These are phyloP conservation scores for Jamesozyma gamospora DNA, from an alignment of 805 yeast genomes.

Conservation along the genomic window DNA sequence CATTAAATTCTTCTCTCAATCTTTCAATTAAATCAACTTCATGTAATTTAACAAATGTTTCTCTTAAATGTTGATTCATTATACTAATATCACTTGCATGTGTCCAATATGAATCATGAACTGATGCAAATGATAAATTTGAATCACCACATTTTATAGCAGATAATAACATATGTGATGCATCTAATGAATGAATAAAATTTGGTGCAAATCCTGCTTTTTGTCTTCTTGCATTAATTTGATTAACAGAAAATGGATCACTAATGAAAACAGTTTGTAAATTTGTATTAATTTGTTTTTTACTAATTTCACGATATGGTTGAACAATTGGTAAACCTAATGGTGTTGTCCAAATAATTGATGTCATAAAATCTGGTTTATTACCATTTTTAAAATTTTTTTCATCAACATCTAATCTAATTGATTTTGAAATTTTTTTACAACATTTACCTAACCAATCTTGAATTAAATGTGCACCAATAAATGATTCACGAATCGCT, in stretches of 20 bases:
- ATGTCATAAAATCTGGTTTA: conserved; percentile 59
- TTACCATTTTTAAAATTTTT: conserved; percentile 34
- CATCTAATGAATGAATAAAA: conserved; percentile 89
- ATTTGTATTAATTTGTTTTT: conserved; percentile 64
- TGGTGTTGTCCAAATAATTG: conserved; percentile 98
- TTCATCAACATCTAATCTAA: conserved; percentile 54
- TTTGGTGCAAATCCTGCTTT: conserved; percentile 93
- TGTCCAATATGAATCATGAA: conserved; percentile 97
- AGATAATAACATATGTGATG: conserved; percentile 90
- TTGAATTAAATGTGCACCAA: conserved; percentile 89
- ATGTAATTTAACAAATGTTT: conserved; percentile 72
- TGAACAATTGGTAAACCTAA: conserved; percentile 93
- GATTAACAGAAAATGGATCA: conserved; percentile 78
- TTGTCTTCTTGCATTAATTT: conserved; percentile 83
- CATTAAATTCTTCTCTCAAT: conserved; percentile 68
- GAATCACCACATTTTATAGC: conserved; percentile 64
- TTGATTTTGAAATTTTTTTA: conserved; percentile 63
- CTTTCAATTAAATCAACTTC: conserved; percentile 59
- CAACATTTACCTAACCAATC: conserved; percentile 94
- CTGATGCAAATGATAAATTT: conserved; percentile 77
- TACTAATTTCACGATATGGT: conserved; percentile 71
- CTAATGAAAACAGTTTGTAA: conserved; percentile 77
- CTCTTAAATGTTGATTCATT: conserved; percentile 64
- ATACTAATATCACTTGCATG: conserved; percentile 75
- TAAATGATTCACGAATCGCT: conserved; percentile 75